Evolutionary conservation across 2,329 filamentous ascomycete species (phyloP).

Genomic region (Aspergillus eucalypticola): DNA sequence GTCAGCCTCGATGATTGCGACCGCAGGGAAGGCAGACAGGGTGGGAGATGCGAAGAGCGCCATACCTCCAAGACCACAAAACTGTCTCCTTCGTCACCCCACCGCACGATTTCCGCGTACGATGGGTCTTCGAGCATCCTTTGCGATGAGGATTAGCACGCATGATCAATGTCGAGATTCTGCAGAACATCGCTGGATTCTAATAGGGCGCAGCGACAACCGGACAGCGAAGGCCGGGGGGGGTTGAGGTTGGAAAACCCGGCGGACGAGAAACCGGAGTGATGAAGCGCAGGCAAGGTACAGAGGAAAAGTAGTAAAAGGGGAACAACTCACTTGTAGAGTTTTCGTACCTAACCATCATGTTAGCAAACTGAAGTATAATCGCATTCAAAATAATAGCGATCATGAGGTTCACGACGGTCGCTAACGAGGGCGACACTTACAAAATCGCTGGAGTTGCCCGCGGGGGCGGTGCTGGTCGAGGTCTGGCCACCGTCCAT

Average conservation of each 20-base stretch:
- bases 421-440: conserved; percentile 46
- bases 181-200: conserved; percentile 4
- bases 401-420: conserved; percentile 13
- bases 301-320: conserved; percentile 12
- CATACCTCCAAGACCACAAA: conserved; percentile 94
- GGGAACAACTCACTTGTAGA: conserved; percentile 78
- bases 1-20: conserved; percentile 14
- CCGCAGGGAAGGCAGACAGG: conserved; percentile 5
- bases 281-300: conserved; percentile 8
- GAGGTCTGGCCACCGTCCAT: conserved; percentile 50
- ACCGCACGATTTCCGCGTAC: conserved; percentile 89
- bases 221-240: neutral
- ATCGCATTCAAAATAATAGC: conserved; percentile 23
- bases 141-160: conserved; percentile 19
- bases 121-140: conserved; percentile 97
- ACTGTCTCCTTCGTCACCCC: conserved; percentile 91
- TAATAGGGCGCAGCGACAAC: conserved; percentile 5
- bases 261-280: conserved; percentile 3
- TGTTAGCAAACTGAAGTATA: conserved; percentile 22
- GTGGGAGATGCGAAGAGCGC: conserved; percentile 12
- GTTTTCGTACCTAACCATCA: conserved; percentile 78
- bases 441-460: conserved; percentile 95
- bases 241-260: conserved; percentile 5
- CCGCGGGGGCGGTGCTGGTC: conserved; percentile 53
- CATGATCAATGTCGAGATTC: neutral